These are phyloP conservation scores for Rhinocladiella similis DNA, from an alignment of 2,329 filamentous ascomycete genomes.

Conservation along the genomic window DNA sequence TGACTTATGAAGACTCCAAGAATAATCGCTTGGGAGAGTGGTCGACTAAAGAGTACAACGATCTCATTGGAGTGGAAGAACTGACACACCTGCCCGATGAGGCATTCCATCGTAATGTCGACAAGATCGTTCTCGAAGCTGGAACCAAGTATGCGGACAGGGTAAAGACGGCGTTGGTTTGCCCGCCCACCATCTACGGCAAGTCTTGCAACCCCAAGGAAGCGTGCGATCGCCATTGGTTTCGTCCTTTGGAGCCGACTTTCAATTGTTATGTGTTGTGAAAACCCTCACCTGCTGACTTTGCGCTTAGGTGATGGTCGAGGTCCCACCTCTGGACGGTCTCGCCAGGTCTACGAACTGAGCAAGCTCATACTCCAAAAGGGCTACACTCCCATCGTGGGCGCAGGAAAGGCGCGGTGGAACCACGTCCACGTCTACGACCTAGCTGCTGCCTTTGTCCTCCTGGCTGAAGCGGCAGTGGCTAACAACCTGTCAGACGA, in stretches of 20 bases:
- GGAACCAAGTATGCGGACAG: conserved; percentile 43
- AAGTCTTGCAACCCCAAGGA: background rate
- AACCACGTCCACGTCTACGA: conserved; percentile 63
- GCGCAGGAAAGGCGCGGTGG: conserved; percentile 58
- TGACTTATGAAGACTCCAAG: conserved; percentile 41
- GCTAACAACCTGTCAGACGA: conserved; percentile 38
- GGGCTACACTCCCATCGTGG: conserved; percentile 54
- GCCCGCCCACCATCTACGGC: conserved; percentile 66
- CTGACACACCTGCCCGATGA: conserved; percentile 42
- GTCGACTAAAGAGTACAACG: conserved; percentile 45
- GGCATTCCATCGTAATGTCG: conserved; percentile 64
- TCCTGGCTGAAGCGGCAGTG: conserved; percentile 57
- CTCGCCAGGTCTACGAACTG: conserved; percentile 60
- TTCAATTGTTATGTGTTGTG: background rate
- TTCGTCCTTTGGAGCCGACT: background rate
- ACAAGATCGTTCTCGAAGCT: conserved; percentile 63
- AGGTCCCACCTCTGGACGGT: conserved; percentile 54
- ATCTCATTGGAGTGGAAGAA: conserved; percentile 44
- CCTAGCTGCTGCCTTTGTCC: conserved; percentile 54
- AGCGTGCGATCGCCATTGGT: background rate
- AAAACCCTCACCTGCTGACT: background rate
- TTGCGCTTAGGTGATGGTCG: conserved; percentile 49
- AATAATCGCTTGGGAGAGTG: conserved; percentile 42
- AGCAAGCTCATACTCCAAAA: conserved; percentile 50
- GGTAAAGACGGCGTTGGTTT: conserved; percentile 62